Base-by-base conservation (phyloP, 2,329 filamentous ascomycete species). In the Elsinoe necatrix region DNA sequence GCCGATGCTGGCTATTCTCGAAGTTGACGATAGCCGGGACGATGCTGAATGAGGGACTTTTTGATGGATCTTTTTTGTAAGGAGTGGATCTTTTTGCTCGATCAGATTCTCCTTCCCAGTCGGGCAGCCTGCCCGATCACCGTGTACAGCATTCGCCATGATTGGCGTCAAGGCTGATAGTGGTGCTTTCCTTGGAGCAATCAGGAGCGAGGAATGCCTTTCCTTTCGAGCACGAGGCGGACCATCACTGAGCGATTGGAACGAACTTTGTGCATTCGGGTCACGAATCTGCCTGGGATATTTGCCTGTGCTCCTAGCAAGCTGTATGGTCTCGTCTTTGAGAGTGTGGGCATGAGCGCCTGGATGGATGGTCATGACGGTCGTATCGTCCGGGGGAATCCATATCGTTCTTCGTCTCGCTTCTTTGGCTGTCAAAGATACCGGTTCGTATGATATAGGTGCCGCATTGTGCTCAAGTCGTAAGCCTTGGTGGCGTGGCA, bases 351-450 rank as follows among this genome's bases (percentile, higher is more conserved):
- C 63, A n/a, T 66, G 59, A 14, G 72, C 71, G 39, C 76, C 76
- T 3, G 77, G 76, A 62, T 78, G 76, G 43, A 79, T 77, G 1
- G 75, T 78, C 61, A 77, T 66, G 23, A 78, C 67, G 1, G 75
- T 76, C 4, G 76, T 79, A 57, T 78, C 75, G 27, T 78, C 76
- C 1, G 72, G 71, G 9, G 76, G 76, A 11, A 78, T 70, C 62
- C 76, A 79, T 45, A 79, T 78, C 2, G 75, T 79, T 58, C 73
- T 68, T 58, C 75, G 67, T 55, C 75, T 68, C 3, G 70, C 68
- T 16, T 75, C 71, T 62, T 75, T 76, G 52, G 63, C 61, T 18
- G 62, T 11, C 37, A 43, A 16, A 4, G 16, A 18, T 4, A 51
- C 27, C 21, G 16, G 29, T 35, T 31, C 45, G 27, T 54, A 29